Conservation (phyloP, 106 monocot species). For the Dendrobium chrysotoxum region DNA sequence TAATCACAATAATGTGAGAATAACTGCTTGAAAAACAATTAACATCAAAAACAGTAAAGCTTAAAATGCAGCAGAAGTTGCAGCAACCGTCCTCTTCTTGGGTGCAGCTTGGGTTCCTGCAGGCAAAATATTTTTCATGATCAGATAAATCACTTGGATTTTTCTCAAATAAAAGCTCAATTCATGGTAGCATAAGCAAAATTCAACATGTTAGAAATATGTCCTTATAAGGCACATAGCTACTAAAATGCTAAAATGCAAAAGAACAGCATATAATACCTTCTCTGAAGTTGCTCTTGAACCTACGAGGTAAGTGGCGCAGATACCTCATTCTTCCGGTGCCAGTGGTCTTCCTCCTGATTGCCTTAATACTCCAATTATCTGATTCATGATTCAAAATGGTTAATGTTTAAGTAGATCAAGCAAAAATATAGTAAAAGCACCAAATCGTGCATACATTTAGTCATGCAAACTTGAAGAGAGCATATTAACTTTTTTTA, state of each 20-base stretch:
- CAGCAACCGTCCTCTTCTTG: conserved; percentile 22
- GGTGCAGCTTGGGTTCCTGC: conserved; percentile 36
- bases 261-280: conserved; percentile 5
- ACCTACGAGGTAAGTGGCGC: conserved; percentile 34
- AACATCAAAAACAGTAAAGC: not conserved
- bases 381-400: conserved; percentile 12
- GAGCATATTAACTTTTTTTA: too few species aligned
- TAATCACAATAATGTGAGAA: too few species aligned
- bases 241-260: not conserved
- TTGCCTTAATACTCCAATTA: conserved; percentile 46
- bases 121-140: not conserved
- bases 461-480: not conserved
- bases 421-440: not conserved
- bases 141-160: not conserved
- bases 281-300: conserved; percentile 47
- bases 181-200: too few species aligned
- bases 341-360: conserved; percentile 37
- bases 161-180: too few species aligned
- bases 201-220: too few species aligned
- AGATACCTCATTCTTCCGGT: conserved; percentile 49
- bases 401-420: not conserved
- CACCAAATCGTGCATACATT: too few species aligned
- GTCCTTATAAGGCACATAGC: not conserved
- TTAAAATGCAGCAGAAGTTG: conserved; percentile 2
- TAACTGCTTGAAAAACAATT: too few species aligned